These are phyloP conservation scores for Penicillium sp. DNA, from an alignment of 2,329 filamentous ascomycete species.

Conservation along the genomic window DNA sequence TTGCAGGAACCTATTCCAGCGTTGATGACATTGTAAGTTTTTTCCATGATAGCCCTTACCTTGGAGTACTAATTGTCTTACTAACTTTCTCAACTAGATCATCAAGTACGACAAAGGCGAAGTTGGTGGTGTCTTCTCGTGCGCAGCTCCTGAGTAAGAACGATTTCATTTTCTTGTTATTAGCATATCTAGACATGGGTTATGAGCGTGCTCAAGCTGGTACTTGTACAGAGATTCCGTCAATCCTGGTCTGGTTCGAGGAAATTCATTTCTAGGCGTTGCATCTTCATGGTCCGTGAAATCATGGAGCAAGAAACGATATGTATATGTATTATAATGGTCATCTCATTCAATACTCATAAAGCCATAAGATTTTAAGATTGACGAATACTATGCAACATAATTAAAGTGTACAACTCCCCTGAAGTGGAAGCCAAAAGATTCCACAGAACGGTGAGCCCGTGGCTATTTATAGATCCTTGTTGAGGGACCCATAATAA, in stretches of 20 bases:
- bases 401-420: neutral
- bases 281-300: slow-evolving; percentile 2
- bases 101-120: slow-evolving; percentile 61
- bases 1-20: slow-evolving; percentile 72
- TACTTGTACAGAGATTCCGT: neutral
- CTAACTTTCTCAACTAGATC: slow-evolving; percentile 38
- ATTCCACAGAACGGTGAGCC: too few species aligned
- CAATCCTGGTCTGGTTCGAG: slow-evolving; percentile 5
- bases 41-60: neutral
- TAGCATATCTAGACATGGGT: neutral
- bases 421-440: neutral
- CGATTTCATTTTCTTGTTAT: neutral
- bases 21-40: slow-evolving; percentile 31
- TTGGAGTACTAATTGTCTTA: neutral
- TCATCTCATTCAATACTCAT: neutral
- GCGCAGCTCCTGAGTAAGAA: slow-evolving; percentile 40
- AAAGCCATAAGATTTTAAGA: neutral
- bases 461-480: neutral
- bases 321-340: slow-evolving; percentile 2
- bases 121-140: slow-evolving; percentile 69
- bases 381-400: neutral
- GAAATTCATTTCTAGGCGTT: neutral
- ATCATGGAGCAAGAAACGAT: slow-evolving; percentile 1
- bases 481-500: neutral
- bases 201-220: slow-evolving; percentile 6